Base-by-base conservation (phyloP, 139 green algal genomes). In the Pleodorina starrii region DNA sequence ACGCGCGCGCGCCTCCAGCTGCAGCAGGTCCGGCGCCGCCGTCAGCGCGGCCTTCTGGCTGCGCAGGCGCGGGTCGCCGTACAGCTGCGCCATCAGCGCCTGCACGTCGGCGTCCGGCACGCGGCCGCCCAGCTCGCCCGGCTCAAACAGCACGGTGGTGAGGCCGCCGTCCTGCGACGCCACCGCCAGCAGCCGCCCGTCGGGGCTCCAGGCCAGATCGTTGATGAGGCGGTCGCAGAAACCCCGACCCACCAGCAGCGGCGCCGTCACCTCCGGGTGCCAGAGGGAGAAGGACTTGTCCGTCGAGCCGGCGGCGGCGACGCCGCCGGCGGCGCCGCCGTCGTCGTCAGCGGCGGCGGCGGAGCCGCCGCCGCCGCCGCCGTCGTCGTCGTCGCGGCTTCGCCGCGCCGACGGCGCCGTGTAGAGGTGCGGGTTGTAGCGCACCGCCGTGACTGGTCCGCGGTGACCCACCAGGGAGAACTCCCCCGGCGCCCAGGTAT, bases 151-250 rank as follows among this genome's bases (percentile, higher is more conserved):
- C 21, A 87, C 74, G 0, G 36, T 38, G 0, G 91, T 92, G 12
- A 98, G 73, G 16, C 84, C 96, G 87, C 96, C 97, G 66, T 99
- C 97, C 14, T 88, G 91, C 10, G 96, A 97, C 81, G 66, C 87
- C 2, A 92, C 92, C 35, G 98, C 90, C n/a, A 99, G 87, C 0
- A 92, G 92, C 68, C 94, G 92, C 25, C 97, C 97, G 66, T 98
- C 95, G 19, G 97, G 94, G 19, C 90, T 94, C 97, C 97, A 99
- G 25, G 94, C 94, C 40, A 97, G n/a, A 90, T 99, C 97, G 29
- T 95, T 60, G 0, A 95, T 72, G 93, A 95, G 80, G 42, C 32
- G 32, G 6, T 29, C 27, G 44, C 68, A 90, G 35, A 86, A 90
- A 14, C 44, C 35, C 4, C n/a, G 25, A 0, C 83, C 66, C 32